Evolutionary conservation across 2,329 filamentous ascomycete species (phyloP).

Genomic region (Claviceps sp.): DNA sequence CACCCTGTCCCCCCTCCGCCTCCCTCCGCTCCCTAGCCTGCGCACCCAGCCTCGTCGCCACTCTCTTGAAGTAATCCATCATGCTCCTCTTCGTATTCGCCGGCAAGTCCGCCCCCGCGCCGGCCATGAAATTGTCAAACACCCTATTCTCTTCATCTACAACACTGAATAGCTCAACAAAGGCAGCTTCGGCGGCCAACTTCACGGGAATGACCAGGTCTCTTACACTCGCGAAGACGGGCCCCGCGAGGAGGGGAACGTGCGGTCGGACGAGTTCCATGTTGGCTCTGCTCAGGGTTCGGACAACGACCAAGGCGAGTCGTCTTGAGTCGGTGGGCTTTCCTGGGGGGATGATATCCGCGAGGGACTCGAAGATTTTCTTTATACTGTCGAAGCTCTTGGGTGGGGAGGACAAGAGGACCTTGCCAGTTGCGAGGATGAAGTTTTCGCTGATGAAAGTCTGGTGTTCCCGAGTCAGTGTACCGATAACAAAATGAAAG

Average conservation of each 20-base stretch:
- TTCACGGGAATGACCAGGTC: conserved; percentile 93
- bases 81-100: conserved; percentile 74
- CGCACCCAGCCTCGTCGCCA: conserved; percentile 68
- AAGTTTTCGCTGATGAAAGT: conserved; percentile 79
- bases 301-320: conserved; percentile 72
- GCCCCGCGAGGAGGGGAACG: conserved; percentile 62
- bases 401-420: conserved; percentile 55
- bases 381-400: conserved; percentile 67
- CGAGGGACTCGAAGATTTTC: conserved; percentile 66
- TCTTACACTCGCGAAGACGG: conserved; percentile 79
- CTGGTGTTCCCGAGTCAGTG: conserved; percentile 24
- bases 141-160: conserved; percentile 74
- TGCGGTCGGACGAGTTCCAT: conserved; percentile 74
- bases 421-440: conserved; percentile 83
- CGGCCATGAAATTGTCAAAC: conserved; percentile 81
- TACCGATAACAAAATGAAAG: not conserved
- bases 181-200: conserved; percentile 84
- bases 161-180: conserved; percentile 80
- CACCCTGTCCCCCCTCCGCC: conserved; percentile 79
- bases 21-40: conserved; percentile 83
- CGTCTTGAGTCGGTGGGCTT: conserved; percentile 71
- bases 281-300: conserved; percentile 69
- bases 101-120: conserved; percentile 50
- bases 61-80: conserved; percentile 93
- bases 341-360: conserved; percentile 62